These are phyloP conservation scores for Wallemia hederae DNA, from an alignment of 1,284 basidiomycete species.

Conservation along the genomic window DNA sequence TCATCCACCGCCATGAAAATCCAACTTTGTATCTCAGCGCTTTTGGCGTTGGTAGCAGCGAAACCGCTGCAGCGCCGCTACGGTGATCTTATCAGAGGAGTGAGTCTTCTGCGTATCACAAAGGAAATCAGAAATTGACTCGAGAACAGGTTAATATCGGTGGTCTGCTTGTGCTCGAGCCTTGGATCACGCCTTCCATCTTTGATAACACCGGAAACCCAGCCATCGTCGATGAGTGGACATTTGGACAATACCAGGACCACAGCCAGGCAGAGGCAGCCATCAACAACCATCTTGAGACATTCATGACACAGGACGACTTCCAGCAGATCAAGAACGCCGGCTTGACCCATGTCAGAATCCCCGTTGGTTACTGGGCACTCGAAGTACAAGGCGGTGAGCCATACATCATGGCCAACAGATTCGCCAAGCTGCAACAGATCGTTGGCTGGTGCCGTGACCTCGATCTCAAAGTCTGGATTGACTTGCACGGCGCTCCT, in stretches of 20 bases:
- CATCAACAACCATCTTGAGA: not conserved
- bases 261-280: slow-evolving; percentile 5
- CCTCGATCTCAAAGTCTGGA: not conserved
- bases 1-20: too few species aligned
- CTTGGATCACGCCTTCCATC: slow-evolving; percentile 61
- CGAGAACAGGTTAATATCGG: not conserved
- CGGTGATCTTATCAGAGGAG: not conserved
- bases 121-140: not conserved
- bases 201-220: slow-evolving; percentile 47
- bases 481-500: slow-evolving; percentile 38
- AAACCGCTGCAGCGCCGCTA: not conserved
- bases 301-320: not conserved
- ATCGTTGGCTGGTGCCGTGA: not conserved
- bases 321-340: not conserved
- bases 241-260: slow-evolving; percentile 37
- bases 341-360: slow-evolving; percentile 1
- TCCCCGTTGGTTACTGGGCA: not conserved
- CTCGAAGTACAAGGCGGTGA: not conserved
- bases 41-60: not conserved
- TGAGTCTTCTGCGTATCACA: not conserved
- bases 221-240: slow-evolving; percentile 51
- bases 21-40: too few species aligned
- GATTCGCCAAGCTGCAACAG: not conserved
- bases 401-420: not conserved
- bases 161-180: slow-evolving; percentile 17